Conservation (phyloP, 2,329 filamentous ascomycete species). For the Colletotrichum noveboracense region DNA sequence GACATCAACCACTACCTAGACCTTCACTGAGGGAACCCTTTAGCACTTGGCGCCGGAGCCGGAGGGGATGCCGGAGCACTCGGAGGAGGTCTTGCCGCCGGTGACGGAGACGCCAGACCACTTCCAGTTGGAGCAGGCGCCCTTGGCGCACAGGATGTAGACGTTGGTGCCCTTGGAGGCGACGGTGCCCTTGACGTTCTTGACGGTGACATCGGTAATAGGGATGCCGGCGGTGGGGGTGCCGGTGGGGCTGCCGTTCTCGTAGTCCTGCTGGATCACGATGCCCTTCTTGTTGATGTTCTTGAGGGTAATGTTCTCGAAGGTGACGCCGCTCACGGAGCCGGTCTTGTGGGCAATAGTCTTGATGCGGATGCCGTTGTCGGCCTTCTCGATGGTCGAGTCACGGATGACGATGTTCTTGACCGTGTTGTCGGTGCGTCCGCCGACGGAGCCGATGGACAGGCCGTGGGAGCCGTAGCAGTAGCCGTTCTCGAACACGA, state of each 20-base stretch:
- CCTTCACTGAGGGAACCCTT: neutral
- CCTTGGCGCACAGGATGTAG: conserved; percentile 59
- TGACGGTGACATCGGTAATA: conserved; percentile 53
- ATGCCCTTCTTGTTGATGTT: conserved; percentile 46
- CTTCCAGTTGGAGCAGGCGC: conserved; percentile 57
- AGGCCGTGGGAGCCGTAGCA: conserved; percentile 51
- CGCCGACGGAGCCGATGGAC: conserved; percentile 49
- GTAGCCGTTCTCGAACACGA: conserved; percentile 48
- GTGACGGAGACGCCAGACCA: conserved; percentile 55
- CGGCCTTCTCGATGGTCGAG: conserved; percentile 54
- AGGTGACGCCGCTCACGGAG: conserved; percentile 47
- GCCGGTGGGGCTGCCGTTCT: conserved; percentile 50
- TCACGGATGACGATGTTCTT: conserved; percentile 55
- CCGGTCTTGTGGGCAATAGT: conserved; percentile 51
- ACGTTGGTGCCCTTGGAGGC: conserved; percentile 42
- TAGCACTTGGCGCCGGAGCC: conserved; percentile 20
- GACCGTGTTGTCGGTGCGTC: conserved; percentile 57
- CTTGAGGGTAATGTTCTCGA: conserved; percentile 46
- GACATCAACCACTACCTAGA: neutral
- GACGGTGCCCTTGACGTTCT: conserved; percentile 50
- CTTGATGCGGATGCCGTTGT: conserved; percentile 59
- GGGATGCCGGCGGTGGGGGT: conserved; percentile 53
- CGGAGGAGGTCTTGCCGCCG: conserved; percentile 48
- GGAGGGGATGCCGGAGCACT: conserved; percentile 31
- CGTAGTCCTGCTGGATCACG: conserved; percentile 50